A percentile compares a stretch with the other conserved stretches of the same genome.
phyloP scores from a whole-genome alignment of 2,329 filamentous ascomycete species.

The Mycosphaerella arachidis region DNA sequence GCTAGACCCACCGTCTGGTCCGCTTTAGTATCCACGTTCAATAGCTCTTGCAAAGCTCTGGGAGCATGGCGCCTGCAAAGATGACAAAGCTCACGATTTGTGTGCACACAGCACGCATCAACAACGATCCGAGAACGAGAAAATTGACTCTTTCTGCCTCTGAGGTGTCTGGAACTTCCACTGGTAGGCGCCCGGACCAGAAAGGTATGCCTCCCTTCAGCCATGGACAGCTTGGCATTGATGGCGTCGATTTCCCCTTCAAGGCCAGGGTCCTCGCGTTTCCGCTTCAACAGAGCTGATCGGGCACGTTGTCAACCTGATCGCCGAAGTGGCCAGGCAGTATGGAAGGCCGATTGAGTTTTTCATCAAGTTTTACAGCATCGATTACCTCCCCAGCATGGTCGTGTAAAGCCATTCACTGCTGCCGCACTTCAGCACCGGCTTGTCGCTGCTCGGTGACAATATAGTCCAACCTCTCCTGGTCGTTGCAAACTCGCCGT shows the following conservation, averaged over 20 bases:
- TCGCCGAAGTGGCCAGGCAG: background rate
- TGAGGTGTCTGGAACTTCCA: background rate
- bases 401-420: background rate
- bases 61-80: background rate
- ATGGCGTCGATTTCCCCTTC: background rate
- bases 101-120: background rate
- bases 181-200: background rate
- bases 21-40: background rate
- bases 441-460: background rate
- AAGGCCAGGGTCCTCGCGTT: background rate
- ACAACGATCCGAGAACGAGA: background rate
- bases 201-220: background rate
- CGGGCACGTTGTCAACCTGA: background rate
- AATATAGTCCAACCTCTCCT: background rate
- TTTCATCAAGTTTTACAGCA: background rate
- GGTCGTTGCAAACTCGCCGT: background rate
- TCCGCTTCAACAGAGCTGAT: background rate
- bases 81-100: background rate
- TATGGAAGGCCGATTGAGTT: background rate
- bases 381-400: background rate
- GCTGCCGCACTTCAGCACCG: background rate
- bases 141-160: background rate
- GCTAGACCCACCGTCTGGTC: background rate
- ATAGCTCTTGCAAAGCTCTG: background rate
- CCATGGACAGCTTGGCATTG: background rate